Evolutionary conservation across 441 rosid species (phyloP).

Genomic region (Populus trichocarpa): DNA sequence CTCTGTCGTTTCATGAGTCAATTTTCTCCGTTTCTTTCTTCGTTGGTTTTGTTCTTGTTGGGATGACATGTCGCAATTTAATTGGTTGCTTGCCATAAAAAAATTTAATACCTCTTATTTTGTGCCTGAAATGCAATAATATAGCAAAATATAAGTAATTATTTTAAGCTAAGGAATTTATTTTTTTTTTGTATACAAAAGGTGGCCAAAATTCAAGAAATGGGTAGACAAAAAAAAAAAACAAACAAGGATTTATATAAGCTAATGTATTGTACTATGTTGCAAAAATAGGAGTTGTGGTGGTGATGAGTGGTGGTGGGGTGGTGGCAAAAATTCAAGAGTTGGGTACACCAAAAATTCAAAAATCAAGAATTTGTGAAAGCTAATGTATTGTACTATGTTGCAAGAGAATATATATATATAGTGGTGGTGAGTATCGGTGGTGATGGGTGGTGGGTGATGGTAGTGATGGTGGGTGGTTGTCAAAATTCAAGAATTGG

Average conservation of each 20-base stretch:
- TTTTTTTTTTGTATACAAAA: too few relatives aligned
- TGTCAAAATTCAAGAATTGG: not conserved
- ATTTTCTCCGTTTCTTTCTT: constrained; percentile 48
- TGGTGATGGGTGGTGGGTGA: not conserved
- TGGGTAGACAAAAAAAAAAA: too few relatives aligned
- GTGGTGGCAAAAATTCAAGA: not conserved
- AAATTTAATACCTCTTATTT: constrained; percentile 24
- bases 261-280: too few relatives aligned
- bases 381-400: not conserved
- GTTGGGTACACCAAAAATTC: too few relatives aligned
- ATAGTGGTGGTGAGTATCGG: not conserved
- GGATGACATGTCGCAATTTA: constrained; percentile 28
- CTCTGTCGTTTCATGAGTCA: constrained; percentile 7
- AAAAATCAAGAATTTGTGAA: not conserved
- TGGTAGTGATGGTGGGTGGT: not conserved
- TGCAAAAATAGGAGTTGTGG: too few relatives aligned
- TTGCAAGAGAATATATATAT: too few relatives aligned
- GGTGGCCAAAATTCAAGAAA: too few relatives aligned
- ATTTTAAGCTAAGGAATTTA: not conserved
- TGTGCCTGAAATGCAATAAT: not conserved
- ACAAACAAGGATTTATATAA: too few relatives aligned
- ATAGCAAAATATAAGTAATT: not conserved
- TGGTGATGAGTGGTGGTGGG: too few relatives aligned
- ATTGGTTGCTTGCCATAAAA: constrained; percentile 19
- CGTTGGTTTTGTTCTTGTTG: constrained; percentile 19